Conservation (phyloP, 2,329 filamentous ascomycete genomes). For the Pseudogymnoascus sp. region DNA sequence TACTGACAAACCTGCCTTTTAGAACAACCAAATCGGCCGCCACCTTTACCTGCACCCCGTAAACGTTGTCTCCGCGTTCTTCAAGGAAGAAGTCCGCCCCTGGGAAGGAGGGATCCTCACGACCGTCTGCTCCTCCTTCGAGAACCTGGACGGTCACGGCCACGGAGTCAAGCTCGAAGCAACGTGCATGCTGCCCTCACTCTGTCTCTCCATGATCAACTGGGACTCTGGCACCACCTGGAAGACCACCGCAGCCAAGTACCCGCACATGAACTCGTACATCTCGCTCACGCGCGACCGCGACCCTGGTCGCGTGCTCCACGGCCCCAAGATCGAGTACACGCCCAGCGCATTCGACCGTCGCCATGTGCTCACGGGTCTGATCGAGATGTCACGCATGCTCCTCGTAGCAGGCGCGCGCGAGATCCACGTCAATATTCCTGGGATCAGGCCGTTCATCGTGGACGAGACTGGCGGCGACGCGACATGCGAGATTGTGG, state of each 20-base stretch:
- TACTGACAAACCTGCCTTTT: background rate
- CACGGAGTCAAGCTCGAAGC: constrained; percentile 79
- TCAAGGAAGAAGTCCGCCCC: constrained; percentile 59
- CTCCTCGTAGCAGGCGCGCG: constrained; percentile 68
- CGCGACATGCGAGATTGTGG: constrained; percentile 21
- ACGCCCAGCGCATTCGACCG: constrained; percentile 63
- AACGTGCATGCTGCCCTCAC: constrained; percentile 62
- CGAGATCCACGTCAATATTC: constrained; percentile 65
- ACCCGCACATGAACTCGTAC: constrained; percentile 61
- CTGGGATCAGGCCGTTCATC: constrained; percentile 55
- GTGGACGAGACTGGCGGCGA: background rate
- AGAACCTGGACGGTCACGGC: constrained; percentile 70
- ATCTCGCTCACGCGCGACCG: constrained; percentile 70
- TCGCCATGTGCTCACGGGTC: constrained; percentile 60
- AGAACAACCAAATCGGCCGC: constrained; percentile 70
- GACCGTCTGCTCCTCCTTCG: constrained; percentile 64
- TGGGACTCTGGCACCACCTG: constrained; percentile 62
- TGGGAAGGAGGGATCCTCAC: constrained; percentile 73
- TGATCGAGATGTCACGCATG: constrained; percentile 65
- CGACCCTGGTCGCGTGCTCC: constrained; percentile 66
- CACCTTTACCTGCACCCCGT: constrained; percentile 79
- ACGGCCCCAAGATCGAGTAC: constrained; percentile 61
- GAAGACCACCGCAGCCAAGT: constrained; percentile 62
- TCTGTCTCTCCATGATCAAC: constrained; percentile 52
- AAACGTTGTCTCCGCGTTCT: constrained; percentile 49